A percentile compares a stretch with the other conserved stretches of the same genome.
Evolutionary conservation across 306 rosid genomes (phyloP).

Genomic region (Corylus americana): DNA sequence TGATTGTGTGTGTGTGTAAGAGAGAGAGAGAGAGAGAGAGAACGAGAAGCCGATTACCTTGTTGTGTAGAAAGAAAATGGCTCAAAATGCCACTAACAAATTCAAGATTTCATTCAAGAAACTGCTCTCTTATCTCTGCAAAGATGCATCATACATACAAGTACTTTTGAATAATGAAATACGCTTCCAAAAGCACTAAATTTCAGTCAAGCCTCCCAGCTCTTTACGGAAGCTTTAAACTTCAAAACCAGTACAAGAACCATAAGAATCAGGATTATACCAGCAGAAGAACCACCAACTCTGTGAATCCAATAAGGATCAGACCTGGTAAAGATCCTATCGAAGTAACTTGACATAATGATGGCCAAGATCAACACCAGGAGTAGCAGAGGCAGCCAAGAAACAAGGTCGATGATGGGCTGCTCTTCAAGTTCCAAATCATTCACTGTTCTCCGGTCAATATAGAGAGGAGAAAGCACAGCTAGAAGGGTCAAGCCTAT

Average conservation of each 20-base stretch:
- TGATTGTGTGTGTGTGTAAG: too few species aligned
- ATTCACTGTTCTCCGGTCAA: constrained; percentile 48
- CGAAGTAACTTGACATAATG: constrained; percentile 49
- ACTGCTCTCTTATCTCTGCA: neutral
- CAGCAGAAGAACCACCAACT: constrained; percentile 82
- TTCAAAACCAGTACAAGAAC: constrained; percentile 76
- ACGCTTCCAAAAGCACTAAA: neutral
- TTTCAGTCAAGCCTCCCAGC: constrained; percentile 35
- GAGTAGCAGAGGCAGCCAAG: constrained; percentile 66
- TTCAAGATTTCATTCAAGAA: neutral
- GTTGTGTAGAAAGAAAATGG: neutral
- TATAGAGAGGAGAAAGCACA: constrained; percentile 80
- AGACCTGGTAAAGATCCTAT: constrained; percentile 51
- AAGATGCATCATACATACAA: neutral
- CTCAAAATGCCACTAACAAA: neutral
- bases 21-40: too few species aligned
- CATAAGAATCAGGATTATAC: constrained; percentile 57
- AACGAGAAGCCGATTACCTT: neutral
- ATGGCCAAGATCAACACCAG: constrained; percentile 56
- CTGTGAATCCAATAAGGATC: constrained; percentile 90
- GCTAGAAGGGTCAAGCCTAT: constrained; percentile 64
- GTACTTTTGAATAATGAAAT: neutral
- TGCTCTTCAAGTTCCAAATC: constrained; percentile 58
- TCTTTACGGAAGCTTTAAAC: constrained; percentile 55
- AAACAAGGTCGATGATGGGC: constrained; percentile 31